A percentile compares a stretch with the other conserved stretches of the same genome.
Conservation (phyloP, 768 basidiomycete genomes). For the Mycena sanguinolenta region DNA sequence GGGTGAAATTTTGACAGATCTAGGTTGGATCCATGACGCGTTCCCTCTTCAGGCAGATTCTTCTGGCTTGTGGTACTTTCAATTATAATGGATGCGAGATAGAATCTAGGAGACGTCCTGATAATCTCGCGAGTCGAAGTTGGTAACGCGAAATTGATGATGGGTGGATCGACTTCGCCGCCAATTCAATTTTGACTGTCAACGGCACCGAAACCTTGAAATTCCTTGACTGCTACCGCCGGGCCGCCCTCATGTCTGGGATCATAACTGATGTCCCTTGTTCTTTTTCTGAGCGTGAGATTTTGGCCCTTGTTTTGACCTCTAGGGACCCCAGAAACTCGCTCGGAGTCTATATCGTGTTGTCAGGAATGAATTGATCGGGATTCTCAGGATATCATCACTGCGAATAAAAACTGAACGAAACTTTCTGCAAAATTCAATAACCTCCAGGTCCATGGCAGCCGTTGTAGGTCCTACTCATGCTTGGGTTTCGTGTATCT, state of each 20-base stretch:
- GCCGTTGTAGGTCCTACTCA: neutral
- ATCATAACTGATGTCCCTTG: too few species aligned
- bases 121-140: neutral
- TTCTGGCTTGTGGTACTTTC: neutral
- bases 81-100: neutral
- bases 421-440: neutral
- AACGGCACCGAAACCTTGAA: too few species aligned
- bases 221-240: too few species aligned
- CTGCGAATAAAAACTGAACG: neutral
- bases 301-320: too few species aligned
- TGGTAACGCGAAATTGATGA: neutral
- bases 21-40: neutral
- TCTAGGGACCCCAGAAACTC: too few species aligned
- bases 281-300: too few species aligned
- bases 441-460: neutral
- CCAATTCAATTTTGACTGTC: neutral
- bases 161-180: neutral
- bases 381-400: neutral
- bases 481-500: neutral
- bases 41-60: neutral
- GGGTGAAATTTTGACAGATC: neutral
- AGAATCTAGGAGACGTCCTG: neutral
- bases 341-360: too few species aligned
- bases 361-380: too few species aligned
- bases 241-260: too few species aligned